These are phyloP conservation scores for Russula ochroleuca DNA, from an alignment of 768 basidiomycete species.

Conservation along the genomic window DNA sequence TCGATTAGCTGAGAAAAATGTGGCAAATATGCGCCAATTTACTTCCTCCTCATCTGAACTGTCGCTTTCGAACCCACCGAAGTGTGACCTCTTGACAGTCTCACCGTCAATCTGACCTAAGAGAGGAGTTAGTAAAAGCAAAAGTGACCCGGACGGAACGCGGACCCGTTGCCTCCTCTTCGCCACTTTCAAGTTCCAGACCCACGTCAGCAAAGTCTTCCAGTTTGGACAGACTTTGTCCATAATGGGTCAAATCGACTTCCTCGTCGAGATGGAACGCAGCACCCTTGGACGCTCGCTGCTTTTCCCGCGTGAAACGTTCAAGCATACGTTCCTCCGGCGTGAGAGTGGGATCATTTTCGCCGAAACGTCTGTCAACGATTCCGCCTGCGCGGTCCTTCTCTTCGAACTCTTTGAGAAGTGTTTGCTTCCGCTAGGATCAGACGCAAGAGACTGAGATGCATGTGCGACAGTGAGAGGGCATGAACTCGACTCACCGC, in stretches of 20 bases:
- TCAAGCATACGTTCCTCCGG: slow-evolving; percentile 96
- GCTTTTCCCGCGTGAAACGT: slow-evolving; percentile 88
- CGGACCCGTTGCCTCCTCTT: slow-evolving; percentile 46
- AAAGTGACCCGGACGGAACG: background rate
- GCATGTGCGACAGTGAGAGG: background rate
- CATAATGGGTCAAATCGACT: slow-evolving; percentile 87
- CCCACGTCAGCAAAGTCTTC: slow-evolving; percentile 80
- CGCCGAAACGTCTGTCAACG: slow-evolving; percentile 92
- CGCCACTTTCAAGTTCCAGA: slow-evolving; percentile 53
- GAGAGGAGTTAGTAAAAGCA: background rate
- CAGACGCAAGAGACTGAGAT: slow-evolving; percentile 14
- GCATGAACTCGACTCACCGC: slow-evolving; percentile 49
- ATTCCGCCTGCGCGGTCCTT: slow-evolving; percentile 83
- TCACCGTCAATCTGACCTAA: slow-evolving; percentile 64
- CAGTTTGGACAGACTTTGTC: slow-evolving; percentile 77
- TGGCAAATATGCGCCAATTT: background rate
- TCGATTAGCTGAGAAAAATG: slow-evolving; percentile 8
- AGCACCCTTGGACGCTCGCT: slow-evolving; percentile 66
- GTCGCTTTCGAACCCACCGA: slow-evolving; percentile 81
- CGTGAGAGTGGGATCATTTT: slow-evolving; percentile 88
- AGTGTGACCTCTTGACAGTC: slow-evolving; percentile 67
- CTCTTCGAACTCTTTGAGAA: slow-evolving; percentile 84
- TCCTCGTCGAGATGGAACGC: slow-evolving; percentile 91
- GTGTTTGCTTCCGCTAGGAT: slow-evolving; percentile 72
- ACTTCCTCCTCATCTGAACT: slow-evolving; percentile 50